phyloP scores from a whole-genome alignment of 2,329 filamentous ascomycete species.

The Endocalyx cinctus region DNA sequence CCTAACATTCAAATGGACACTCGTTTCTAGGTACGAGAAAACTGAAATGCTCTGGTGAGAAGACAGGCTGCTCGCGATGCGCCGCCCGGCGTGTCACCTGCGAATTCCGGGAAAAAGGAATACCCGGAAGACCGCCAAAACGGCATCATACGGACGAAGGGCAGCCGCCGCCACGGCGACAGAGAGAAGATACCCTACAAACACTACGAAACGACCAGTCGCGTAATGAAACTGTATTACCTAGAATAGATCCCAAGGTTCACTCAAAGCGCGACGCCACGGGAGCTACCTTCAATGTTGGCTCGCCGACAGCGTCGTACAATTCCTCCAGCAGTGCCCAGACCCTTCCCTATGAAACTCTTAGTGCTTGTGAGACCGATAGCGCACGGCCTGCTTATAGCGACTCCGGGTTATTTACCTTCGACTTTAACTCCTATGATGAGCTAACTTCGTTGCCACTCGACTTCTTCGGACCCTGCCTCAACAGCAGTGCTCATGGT shows the following conservation, averaged over 20 bases:
- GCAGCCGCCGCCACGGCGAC: too few relatives aligned
- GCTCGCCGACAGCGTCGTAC: not conserved
- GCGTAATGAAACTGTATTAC: not conserved
- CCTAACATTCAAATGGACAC: not conserved
- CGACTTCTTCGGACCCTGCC: conserved; percentile 1
- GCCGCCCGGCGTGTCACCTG: not conserved
- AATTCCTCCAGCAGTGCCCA: not conserved
- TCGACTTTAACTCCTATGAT: conserved; percentile 1
- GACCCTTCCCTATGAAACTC: not conserved
- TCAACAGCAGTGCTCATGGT: not conserved
- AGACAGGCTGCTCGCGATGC: conserved; percentile 1
- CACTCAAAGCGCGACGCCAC: not conserved
- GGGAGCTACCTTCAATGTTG: not conserved
- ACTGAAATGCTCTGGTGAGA: conserved; percentile 1
- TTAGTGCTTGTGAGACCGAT: not conserved
- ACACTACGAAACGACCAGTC: not conserved
- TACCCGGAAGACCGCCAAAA: not conserved
- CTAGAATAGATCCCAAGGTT: not conserved
- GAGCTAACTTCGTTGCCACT: conserved; percentile 1
- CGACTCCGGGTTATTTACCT: not conserved
- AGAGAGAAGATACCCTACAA: not conserved
- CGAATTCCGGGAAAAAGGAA: conserved; percentile 1
- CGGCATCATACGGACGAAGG: not conserved
- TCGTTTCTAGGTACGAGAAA: conserved; percentile 1
- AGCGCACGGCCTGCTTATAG: not conserved